Base-by-base conservation (phyloP, 768 basidiomycete species). In the Russula olivacea region DNA sequence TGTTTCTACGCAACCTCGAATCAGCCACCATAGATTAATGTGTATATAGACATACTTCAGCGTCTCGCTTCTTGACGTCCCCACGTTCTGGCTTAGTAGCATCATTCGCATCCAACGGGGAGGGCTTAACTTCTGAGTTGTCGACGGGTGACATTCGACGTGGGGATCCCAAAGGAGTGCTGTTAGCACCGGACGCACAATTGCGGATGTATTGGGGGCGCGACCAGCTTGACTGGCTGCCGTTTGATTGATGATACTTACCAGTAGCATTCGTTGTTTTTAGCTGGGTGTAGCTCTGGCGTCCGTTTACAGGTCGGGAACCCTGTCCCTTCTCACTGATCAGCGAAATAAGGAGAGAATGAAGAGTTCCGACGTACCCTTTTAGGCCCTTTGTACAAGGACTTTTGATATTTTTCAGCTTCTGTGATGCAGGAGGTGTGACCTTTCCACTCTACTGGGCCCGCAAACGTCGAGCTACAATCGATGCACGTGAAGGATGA, bases 391-490 rank as follows among this genome's bases (percentile, higher is more conserved):
- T 89, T 92, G 73, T 93, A 95, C 61, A 94, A 71, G 55, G 80
- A 76, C 74, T 92, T 92, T 77, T 97, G 84, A 71, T 97, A 96
- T 72, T 96, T 97, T 74, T 97, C 91, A 3, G 91, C 94, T 74
- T 97, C 94, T 64, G 81, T 85, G 49, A 97, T 85, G 73, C 94
- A 97, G 34, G 82, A 78, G 11, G 89, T 94, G 71, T 97, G 90
- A 0, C 75, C 76, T 74, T 91, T 93, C 78, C 85, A 96, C 63
- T 93, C 84, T 10, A 79, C 78, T 3, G 91, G 89, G 8, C 81
- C 80, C 28, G 82, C 76, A 75, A 96, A 97, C 0, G 89, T 88
- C 55, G 80, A 88, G n/a, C 85, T 87, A 74, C 93, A 97, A 71
- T 97, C 93, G 71, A 93, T 83, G 71, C 90, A 91, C 69, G 89